Base-by-base conservation (phyloP, 1,139 yeast species). In the Hyphopichia buzzinii region DNA sequence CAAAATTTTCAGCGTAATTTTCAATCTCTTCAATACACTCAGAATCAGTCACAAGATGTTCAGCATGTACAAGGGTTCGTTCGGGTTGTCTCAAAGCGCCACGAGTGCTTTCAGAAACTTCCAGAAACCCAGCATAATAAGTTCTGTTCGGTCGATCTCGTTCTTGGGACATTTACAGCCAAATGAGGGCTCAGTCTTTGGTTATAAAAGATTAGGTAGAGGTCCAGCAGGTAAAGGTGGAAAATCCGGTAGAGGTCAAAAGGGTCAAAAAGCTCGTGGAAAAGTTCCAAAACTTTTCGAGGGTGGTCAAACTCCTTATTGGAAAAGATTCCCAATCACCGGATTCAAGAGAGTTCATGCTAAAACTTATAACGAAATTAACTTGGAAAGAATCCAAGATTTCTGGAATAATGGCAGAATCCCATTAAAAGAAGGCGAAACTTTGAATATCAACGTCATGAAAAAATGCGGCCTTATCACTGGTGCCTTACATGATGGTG, bases 241-340 rank as follows among this genome's bases (percentile, higher is more conserved):
- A 63, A 92, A 97, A 2, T 81, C 97, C 3, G 96, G 96, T 34
- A 78, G 98, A 59, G 99, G 99, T 71, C 96, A 88, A 57, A 94
- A 90, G 66, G 99, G 99, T 79, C 98, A 92, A 61, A 90, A 90
- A 66, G 97, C 97, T 11, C 79, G 97, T 64, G 87, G 92, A 26
- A 79, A 82, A 36, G 94, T 90, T 16, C 92, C 90, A 40, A 79
- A 84, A 44, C 88, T 95, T 92, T 87, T 90, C 59, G 98, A 92
- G 70, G 99, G 99, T 77, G 98, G 98, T 55, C 99, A 92, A 60
- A 92, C 98, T 1, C 97, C 97, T 17, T 83, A 83, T 51, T 85
- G 81, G 55, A 85, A 85, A 59, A 67, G 89, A 42, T 88, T 89
- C 61, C 97, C 97, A 36, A 90, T 92, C 58, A 73, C 84, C 41